Conservation (phyloP, 2,329 filamentous ascomycete species). For the Ascochyta viciae-villosae region DNA sequence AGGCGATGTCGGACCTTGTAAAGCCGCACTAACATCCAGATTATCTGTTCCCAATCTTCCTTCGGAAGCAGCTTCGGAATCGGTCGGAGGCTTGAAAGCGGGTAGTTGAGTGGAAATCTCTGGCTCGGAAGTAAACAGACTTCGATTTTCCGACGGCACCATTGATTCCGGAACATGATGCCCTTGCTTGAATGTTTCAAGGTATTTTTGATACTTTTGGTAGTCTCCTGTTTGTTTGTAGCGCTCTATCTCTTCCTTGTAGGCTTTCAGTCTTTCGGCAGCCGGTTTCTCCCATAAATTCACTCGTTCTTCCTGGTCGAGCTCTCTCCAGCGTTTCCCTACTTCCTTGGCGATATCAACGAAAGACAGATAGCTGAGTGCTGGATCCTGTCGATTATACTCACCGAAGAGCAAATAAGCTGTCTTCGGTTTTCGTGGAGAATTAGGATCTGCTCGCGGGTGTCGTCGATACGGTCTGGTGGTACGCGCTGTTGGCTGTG, state of each 20-base stretch:
- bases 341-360: slow-evolving; percentile 10
- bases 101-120: background rate
- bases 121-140: background rate
- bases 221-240: slow-evolving; percentile 17
- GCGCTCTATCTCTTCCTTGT: slow-evolving; percentile 7
- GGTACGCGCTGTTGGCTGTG: slow-evolving; percentile 4
- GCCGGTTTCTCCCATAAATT: slow-evolving; percentile 5
- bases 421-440: slow-evolving; percentile 15
- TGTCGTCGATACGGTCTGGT: slow-evolving; percentile 18
- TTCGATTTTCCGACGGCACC: background rate
- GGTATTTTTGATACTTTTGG: slow-evolving; percentile 4
- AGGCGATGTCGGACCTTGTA: background rate
- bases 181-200: slow-evolving; percentile 8
- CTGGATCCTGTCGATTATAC: slow-evolving; percentile 15
- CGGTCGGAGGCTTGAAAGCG: no score
- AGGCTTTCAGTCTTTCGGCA: slow-evolving; percentile 1
- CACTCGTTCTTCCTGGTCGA: slow-evolving; percentile 1
- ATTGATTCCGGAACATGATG: background rate
- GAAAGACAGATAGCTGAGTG: slow-evolving; percentile 12
- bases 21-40: background rate
- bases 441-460: slow-evolving; percentile 15
- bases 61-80: background rate
- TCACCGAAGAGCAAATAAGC: slow-evolving; percentile 20
- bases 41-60: background rate
- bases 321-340: slow-evolving; percentile 10